Evolutionary conservation across 371 early-diverging fungal species (phyloP), one percentile per base, ranked within the genome.

Genomic region (Apophysomyces ossiformis): DNA sequence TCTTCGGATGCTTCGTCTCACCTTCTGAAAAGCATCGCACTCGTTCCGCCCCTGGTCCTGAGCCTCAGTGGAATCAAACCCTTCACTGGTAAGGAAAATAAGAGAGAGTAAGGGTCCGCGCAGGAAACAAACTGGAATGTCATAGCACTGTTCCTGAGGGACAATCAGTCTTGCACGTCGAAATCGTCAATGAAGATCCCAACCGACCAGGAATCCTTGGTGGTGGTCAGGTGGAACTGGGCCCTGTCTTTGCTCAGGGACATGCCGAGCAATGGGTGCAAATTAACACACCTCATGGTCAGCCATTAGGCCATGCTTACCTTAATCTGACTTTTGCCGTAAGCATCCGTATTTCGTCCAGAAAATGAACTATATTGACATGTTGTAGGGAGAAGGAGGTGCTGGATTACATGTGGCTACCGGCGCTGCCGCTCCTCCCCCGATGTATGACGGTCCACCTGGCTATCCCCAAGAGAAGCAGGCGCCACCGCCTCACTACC

Each of bases 1-100:
- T 77, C 63, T n/a, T 81, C 37, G 77, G 79, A 6, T 78, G 72
- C 32, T 81, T 70, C 39, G 66, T 81, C 60, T 70, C 66, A 37
- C 71, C 72, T 21, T 58, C 64, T 41, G 72, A 81, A 26, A 78
- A 81, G 70, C 77, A 81, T n/a, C 71, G 79, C 36, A 81, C 82
- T 4, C 69, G 64, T 15, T 68, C 74, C 39, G 73, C 66, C 18
- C 47, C 58, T 16, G 82, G 79, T 5, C 69, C 77, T 56, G 75
- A 78, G 37, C 79, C 79, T 18, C 71, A 74, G 13, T 81, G 70
- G 61, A 69, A 75, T 37, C 72, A 81, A 12, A 71, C 69, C 5
- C 61, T 81, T 15, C 43, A 50, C 7, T 69, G 66, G 82, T 78
- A 76, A 69, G 60, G 4, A 44, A 60, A 11, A 0, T 21, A 21